These are phyloP conservation scores for Dioscorea dumetorum DNA, from an alignment of 106 monocot genomes.

Conservation along the genomic window DNA sequence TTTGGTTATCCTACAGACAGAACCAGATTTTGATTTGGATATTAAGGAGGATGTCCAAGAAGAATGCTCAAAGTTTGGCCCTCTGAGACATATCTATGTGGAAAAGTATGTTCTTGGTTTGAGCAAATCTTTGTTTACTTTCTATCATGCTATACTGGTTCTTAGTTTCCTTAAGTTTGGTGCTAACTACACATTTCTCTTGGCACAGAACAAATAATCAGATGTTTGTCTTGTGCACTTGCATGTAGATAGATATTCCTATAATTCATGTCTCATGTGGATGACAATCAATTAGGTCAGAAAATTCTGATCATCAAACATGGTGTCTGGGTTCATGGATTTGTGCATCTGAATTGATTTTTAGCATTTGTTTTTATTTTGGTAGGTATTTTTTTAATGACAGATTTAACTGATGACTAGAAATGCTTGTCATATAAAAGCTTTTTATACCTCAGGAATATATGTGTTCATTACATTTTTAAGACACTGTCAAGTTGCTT, in stretches of 20 bases:
- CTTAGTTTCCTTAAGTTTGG: no score
- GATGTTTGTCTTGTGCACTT: neutral
- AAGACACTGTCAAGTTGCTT: no score
- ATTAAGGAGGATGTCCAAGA: conserved; percentile 96
- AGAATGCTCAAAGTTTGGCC: conserved; percentile 88
- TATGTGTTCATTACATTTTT: no score
- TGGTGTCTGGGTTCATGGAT: conserved; percentile 35
- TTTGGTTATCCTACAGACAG: neutral
- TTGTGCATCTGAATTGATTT: conserved; percentile 52
- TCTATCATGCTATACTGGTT: neutral
- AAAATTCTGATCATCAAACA: neutral
- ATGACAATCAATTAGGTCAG: conserved; percentile 30
- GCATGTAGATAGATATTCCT: neutral
- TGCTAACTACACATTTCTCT: no score
- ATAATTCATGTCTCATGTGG: neutral
- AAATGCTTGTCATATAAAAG: no score
- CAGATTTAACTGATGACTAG: no score
- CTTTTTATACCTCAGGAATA: no score
- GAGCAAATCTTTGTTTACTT: neutral
- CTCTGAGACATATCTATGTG: conserved; percentile 76
- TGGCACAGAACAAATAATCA: neutral
- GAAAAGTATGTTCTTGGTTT: conserved; percentile 52
- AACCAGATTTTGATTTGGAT: conserved; percentile 94
- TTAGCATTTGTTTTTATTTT: no score
- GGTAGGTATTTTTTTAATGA: no score